A percentile compares a stretch with the other conserved stretches of the same genome.
These are phyloP conservation scores for Oropetium thomaeum DNA, from an alignment of 176 grass and related monocot species.

Conservation along the genomic window DNA sequence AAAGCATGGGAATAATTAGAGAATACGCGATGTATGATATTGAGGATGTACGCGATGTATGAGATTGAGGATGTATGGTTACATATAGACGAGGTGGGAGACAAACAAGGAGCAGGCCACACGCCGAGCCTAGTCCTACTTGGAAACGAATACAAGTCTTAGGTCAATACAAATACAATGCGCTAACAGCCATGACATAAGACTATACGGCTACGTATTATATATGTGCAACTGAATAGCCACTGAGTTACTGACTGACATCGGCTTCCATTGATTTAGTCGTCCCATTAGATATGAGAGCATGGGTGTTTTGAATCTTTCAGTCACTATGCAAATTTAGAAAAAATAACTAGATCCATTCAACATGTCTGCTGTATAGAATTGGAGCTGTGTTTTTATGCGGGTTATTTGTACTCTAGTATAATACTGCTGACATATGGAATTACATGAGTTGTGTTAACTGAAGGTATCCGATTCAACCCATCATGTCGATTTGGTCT, in stretches of 20 bases:
- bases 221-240: constrained; percentile 16
- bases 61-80: too few species aligned
- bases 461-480: not conserved
- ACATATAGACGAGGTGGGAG: too few species aligned
- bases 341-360: not conserved
- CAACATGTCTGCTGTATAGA: not conserved
- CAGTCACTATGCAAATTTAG: not conserved
- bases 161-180: too few species aligned
- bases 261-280: not conserved
- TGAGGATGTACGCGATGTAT: too few species aligned
- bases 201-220: not conserved
- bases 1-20: too few species aligned
- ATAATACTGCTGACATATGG: not conserved
- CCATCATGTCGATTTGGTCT: constrained; percentile 14
- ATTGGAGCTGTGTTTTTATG: constrained; percentile 13
- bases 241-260: constrained; percentile 16
- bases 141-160: too few species aligned
- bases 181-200: constrained; percentile 39
- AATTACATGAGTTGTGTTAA: constrained; percentile 3
- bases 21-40: too few species aligned
- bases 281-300: constrained; percentile 9
- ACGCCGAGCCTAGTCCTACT: too few species aligned
- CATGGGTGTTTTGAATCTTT: constrained; percentile 6
- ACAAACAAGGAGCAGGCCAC: too few species aligned
- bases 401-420: constrained; percentile 7